These are phyloP conservation scores for Ceratobasidium sp. DNA, from an alignment of 1,284 basidiomycete genomes.

Conservation along the genomic window DNA sequence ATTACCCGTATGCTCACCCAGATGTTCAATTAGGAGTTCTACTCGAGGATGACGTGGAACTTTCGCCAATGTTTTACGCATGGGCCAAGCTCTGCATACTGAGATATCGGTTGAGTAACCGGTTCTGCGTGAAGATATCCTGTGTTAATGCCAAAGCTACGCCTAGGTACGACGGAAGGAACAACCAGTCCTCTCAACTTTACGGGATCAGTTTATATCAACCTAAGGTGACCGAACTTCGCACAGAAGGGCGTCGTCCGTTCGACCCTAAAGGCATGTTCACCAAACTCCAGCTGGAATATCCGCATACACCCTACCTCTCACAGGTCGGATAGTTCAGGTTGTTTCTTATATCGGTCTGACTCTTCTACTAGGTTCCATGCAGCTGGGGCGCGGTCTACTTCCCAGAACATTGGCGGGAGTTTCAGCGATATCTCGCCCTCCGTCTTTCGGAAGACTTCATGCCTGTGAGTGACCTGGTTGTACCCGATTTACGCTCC, in stretches of 20 bases:
- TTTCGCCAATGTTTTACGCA: slow-evolving; percentile 81
- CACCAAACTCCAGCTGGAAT: slow-evolving; percentile 52
- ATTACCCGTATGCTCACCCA: neutral
- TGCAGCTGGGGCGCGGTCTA: slow-evolving; percentile 91
- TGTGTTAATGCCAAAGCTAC: slow-evolving; percentile 8
- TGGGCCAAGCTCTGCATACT: slow-evolving; percentile 79
- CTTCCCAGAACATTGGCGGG: slow-evolving; percentile 83
- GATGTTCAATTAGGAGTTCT: slow-evolving; percentile 54
- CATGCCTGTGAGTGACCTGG: slow-evolving; percentile 56
- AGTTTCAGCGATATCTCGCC: slow-evolving; percentile 77
- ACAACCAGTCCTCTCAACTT: slow-evolving; percentile 57
- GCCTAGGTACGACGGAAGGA: slow-evolving; percentile 61
- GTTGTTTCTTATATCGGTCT: neutral
- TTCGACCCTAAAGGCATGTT: slow-evolving; percentile 72
- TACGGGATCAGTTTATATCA: slow-evolving; percentile 85
- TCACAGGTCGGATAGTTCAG: slow-evolving; percentile 16
- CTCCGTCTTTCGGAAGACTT: slow-evolving; percentile 64
- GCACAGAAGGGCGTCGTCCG: slow-evolving; percentile 66
- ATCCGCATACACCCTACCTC: slow-evolving; percentile 67
- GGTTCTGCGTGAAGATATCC: neutral
- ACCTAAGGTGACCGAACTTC: slow-evolving; percentile 77
- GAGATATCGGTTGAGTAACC: slow-evolving; percentile 65
- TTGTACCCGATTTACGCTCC: slow-evolving; percentile 76
- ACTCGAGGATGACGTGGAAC: slow-evolving; percentile 82
- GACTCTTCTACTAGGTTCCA: slow-evolving; percentile 70